Percentiles rank a stretch among this genome's conserved stretches.
Conservation (phyloP, 75 land plant genomes). For the Pinus albicaulis region DNA sequence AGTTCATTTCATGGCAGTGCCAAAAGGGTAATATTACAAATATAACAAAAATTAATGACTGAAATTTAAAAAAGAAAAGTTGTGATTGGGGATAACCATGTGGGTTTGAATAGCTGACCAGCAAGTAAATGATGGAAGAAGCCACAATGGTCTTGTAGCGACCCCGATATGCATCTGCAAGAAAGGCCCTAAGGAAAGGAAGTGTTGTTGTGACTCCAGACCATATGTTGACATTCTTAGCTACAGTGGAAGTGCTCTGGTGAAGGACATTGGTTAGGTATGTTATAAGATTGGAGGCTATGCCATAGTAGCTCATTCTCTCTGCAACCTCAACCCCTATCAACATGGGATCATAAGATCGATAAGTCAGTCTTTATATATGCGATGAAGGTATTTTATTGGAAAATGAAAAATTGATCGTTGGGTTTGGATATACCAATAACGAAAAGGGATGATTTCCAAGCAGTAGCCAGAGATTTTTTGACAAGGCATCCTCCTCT, state of each 20-base stretch:
- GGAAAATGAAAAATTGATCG: background rate
- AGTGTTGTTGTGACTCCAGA: slow-evolving; percentile 69
- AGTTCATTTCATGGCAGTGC: background rate
- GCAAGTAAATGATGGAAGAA: slow-evolving; percentile 56
- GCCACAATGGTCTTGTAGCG: slow-evolving; percentile 65
- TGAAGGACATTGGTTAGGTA: slow-evolving; percentile 71
- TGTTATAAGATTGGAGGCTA: slow-evolving; percentile 74
- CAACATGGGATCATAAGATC: background rate
- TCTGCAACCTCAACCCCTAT: slow-evolving; percentile 80
- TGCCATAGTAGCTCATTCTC: slow-evolving; percentile 88
- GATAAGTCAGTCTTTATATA: background rate
- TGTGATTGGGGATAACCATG: too few species aligned
- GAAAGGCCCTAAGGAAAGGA: slow-evolving; percentile 72
- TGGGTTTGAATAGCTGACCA: slow-evolving; percentile 31
- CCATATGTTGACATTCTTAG: slow-evolving; percentile 79
- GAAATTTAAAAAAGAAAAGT: too few species aligned
- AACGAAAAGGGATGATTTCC: slow-evolving; percentile 7
- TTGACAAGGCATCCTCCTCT: too few species aligned
- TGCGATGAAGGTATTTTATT: background rate
- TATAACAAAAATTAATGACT: too few species aligned
- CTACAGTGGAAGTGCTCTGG: slow-evolving; percentile 79
- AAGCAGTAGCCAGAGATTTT: background rate
- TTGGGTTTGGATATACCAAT: background rate
- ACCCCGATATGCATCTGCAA: slow-evolving; percentile 84
- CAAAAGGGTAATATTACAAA: too few species aligned